phyloP scores from a whole-genome alignment of 352 stramenopile genomes.

The Plasmopara halstedii region DNA sequence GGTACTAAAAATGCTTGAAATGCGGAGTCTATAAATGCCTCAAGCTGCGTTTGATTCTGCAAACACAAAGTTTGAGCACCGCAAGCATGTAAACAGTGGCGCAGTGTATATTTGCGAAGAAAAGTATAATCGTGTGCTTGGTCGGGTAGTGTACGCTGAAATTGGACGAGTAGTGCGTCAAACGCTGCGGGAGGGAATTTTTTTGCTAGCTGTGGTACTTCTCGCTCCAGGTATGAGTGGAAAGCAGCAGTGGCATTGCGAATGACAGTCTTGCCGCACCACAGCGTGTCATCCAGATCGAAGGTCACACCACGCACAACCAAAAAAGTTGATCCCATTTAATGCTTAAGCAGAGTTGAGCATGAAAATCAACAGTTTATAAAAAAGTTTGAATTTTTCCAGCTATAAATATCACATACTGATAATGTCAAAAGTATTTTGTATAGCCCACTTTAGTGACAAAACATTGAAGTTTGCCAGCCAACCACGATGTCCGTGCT shows the following conservation, averaged over 20 bases:
- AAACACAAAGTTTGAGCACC: constrained; percentile 19
- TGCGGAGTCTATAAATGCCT: constrained; percentile 38
- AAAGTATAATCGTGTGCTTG: constrained; percentile 64
- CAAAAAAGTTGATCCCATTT: not conserved
- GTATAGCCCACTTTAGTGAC: not conserved
- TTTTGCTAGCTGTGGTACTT: constrained; percentile 23
- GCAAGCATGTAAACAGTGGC: constrained; percentile 27
- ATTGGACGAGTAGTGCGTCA: constrained; percentile 26
- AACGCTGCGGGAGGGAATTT: constrained; percentile 42
- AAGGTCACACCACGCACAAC: constrained; percentile 54
- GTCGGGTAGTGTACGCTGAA: constrained; percentile 36
- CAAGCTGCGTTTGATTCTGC: constrained; percentile 12
- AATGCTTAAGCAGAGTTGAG: too few species aligned
- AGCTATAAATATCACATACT: too few species aligned
- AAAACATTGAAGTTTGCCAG: constrained; percentile 10
- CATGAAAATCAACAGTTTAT: too few species aligned
- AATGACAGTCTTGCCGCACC: constrained; percentile 50
- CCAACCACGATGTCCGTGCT: not conserved
- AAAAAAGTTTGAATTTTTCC: too few species aligned
- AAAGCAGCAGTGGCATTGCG: constrained; percentile 36
- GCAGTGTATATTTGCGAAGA: constrained; percentile 51
- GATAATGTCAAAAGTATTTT: not conserved
- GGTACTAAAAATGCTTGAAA: constrained; percentile 52
- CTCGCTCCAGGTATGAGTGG: constrained; percentile 33
- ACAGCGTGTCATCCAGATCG: constrained; percentile 76